Evolutionary conservation across 1,139 yeast genomes (phyloP).

Genomic region (Debaryomyces nepalensis): DNA sequence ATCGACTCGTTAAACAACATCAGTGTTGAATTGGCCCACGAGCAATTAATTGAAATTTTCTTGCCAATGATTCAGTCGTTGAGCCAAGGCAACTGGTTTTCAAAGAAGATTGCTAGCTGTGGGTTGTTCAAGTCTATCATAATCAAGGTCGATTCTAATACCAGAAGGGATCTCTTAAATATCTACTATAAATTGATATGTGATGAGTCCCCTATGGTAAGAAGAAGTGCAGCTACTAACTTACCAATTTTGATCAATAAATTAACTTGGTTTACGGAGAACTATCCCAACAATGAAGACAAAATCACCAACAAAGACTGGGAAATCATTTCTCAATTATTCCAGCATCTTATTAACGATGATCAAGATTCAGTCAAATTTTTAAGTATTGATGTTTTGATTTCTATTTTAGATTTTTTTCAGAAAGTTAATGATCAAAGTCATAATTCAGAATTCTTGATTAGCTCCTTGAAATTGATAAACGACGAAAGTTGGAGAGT

Average conservation of each 20-base stretch:
- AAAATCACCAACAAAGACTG: conserved; percentile 57
- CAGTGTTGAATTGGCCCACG: conserved; percentile 64
- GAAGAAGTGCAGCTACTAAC: conserved; percentile 89
- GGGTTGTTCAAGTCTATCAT: conserved; percentile 82
- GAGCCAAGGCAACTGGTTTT: conserved; percentile 93
- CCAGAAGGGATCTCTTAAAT: conserved; percentile 64
- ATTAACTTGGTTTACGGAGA: conserved; percentile 45
- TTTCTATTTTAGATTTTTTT: conserved; percentile 70
- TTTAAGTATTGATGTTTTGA: conserved; percentile 83
- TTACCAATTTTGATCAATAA: conserved; percentile 73
- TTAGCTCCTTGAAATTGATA: conserved; percentile 64
- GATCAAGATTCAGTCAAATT: conserved; percentile 96
- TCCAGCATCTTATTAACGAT: conserved; percentile 77
- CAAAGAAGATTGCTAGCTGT: conserved; percentile 88
- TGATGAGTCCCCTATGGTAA: conserved; percentile 98
- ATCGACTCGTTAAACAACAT: conserved; percentile 80
- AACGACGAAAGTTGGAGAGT: conserved; percentile 98
- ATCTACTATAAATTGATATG: conserved; percentile 71
- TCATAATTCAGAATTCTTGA: conserved; percentile 64
- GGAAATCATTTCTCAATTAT: conserved; percentile 81
- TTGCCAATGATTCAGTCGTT: conserved; percentile 78
- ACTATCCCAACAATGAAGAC: conserved; percentile 25
- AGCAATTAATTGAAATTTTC: conserved; percentile 69
- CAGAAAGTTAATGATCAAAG: conserved; percentile 58
- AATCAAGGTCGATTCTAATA: conserved; percentile 57